These are phyloP conservation scores for Diddensiella transvaalensis DNA, from an alignment of 805 yeast species.

Conservation along the genomic window DNA sequence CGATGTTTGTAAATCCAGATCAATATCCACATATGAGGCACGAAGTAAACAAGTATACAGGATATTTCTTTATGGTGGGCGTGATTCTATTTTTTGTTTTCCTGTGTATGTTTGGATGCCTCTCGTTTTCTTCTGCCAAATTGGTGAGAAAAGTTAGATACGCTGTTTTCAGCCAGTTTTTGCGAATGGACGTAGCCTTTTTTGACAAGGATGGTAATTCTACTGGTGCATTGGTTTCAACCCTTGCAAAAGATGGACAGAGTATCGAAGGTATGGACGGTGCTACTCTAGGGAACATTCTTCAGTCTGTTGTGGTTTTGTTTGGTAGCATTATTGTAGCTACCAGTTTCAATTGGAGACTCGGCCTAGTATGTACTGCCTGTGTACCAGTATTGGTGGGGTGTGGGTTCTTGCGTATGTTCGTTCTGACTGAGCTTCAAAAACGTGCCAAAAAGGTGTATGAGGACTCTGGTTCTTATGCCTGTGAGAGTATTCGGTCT, in stretches of 20 bases:
- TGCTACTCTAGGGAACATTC: slow-evolving; percentile 39
- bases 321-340: slow-evolving; percentile 39
- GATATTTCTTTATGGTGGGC: slow-evolving; percentile 36
- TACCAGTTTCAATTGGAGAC: slow-evolving; percentile 38
- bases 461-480: slow-evolving; percentile 38
- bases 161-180: slow-evolving; percentile 31
- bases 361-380: slow-evolving; percentile 39
- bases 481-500: slow-evolving; percentile 37
- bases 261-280: slow-evolving; percentile 40
- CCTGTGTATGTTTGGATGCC: slow-evolving; percentile 22
- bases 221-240: slow-evolving; percentile 38
- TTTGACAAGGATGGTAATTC: slow-evolving; percentile 36
- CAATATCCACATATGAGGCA: slow-evolving; percentile 33
- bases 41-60: slow-evolving; percentile 33
- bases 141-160: slow-evolving; percentile 35
- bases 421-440: slow-evolving; percentile 32
- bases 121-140: slow-evolving; percentile 31
- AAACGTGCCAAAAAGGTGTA: slow-evolving; percentile 38
- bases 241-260: slow-evolving; percentile 39
- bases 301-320: slow-evolving; percentile 35
- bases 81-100: slow-evolving; percentile 28
- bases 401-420: slow-evolving; percentile 38
- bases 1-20: slow-evolving; percentile 34
- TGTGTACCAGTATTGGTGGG: slow-evolving; percentile 38
- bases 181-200: slow-evolving; percentile 37